Percentiles rank a stretch among this genome's conserved stretches.
These are phyloP conservation scores for Cladophialophora bantiana DNA, from an alignment of 2,329 filamentous ascomycete species.

Conservation along the genomic window DNA sequence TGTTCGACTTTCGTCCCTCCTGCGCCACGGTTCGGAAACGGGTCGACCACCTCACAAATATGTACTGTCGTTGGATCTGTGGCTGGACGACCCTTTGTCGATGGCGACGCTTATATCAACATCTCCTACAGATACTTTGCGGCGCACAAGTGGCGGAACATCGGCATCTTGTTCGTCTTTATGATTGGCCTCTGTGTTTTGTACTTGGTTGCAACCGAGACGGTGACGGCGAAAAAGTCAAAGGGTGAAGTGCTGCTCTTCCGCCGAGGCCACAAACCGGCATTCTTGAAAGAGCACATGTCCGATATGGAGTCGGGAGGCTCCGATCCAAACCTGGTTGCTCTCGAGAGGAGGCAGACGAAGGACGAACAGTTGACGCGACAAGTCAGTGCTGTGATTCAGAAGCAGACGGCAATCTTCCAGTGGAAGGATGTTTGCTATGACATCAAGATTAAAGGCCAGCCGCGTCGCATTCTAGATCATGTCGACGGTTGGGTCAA, in stretches of 20 bases:
- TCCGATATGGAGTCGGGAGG: constrained; percentile 23
- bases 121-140: constrained; percentile 64
- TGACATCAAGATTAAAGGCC: constrained; percentile 78
- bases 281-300: constrained; percentile 41
- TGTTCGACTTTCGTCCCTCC: constrained; percentile 59
- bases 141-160: constrained; percentile 70
- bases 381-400: constrained; percentile 30
- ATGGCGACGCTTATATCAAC: constrained; percentile 65
- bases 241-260: constrained; percentile 81
- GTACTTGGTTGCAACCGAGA: constrained; percentile 71
- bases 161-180: constrained; percentile 73
- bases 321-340: constrained; percentile 24
- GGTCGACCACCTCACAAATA: constrained; percentile 71
- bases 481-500: constrained; percentile 93
- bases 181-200: constrained; percentile 66
- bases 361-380: constrained; percentile 25
- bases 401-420: constrained; percentile 76
- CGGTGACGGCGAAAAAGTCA: constrained; percentile 70
- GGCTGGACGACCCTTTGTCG: constrained; percentile 59
- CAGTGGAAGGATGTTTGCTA: constrained; percentile 87
- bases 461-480: constrained; percentile 77
- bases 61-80: constrained; percentile 67
- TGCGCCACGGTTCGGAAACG: constrained; percentile 61
- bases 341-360: constrained; percentile 23
- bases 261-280: constrained; percentile 69